Evolutionary conservation across 257 asterid species (phyloP), one percentile per base, ranked within the genome.

Genomic region (Penstemon newberryi): DNA sequence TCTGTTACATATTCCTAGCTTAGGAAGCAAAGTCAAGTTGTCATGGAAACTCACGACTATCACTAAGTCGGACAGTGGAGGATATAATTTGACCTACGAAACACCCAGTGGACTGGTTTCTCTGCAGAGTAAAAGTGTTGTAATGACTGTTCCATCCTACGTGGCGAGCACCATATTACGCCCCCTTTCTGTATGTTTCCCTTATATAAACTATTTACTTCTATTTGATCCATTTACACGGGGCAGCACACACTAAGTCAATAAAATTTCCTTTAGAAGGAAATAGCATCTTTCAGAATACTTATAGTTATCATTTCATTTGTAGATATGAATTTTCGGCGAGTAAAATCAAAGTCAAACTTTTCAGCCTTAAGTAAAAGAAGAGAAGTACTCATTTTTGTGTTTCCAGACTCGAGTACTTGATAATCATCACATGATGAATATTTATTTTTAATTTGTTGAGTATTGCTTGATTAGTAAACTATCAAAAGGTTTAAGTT

Each of bases 81-180:
- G 79, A 58, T 90, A 88, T 75, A 71, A 36, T 44, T 81, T 93
- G 84, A 80, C 81, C 50, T 93, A 93, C 47, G 96, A 90, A 73
- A 93, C 99, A 65, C 97, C 97, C 47, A 79, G 69, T 51, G 97
- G 99, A 72, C 63, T 71, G 46, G 90, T 80, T 82, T 74, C 88
- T 63, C 69, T 93, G 79, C 81, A 66, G 85, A 85, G 89, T 73
- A 83, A 70, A 79, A 87, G 90, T 74, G 81, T 93, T 49, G 93
- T 90, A 66, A 80, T 93, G 95, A 85, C 97, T 72, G 75, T 88
- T 66, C 99, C 99, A 33, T 88, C 99, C 74, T 76, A 90, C 52
- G 86, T 87, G 67, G 96, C 97, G 52, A 83, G 96, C 85, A 77
- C 75, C 67, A 77, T 93, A 78, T 56, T 90, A 67, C 87, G 83